Evolutionary conservation across 2,329 filamentous ascomycete species (phyloP), one percentile per base, ranked within the genome.

Genomic region (Curvularia lunata): DNA sequence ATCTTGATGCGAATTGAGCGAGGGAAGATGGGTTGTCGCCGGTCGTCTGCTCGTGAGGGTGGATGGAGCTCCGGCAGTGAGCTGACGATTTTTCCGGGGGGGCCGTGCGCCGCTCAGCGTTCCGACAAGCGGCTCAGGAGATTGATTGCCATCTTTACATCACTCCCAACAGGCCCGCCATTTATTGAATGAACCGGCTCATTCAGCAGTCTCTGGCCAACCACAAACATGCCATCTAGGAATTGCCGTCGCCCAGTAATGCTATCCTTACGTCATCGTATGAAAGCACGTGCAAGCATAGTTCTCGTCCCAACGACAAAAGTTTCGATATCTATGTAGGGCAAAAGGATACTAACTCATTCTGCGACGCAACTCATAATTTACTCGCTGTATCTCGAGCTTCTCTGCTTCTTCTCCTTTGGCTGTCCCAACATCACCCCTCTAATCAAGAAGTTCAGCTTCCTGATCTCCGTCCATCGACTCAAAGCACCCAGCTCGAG

Each of bases 401-500:
- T 30, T 21, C 45, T 30, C n/a, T 47, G 27, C 49, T 56, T 51
- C 52, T 59, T 58, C 37, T 59, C 62, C 52, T 65, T 62, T 16
- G 56, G 32, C 52, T 58, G 56, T 5, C 65, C 66, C 32, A 69
- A 32, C 19, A 63, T 54, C 9, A 53, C 58, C 10, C 63, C 69
- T 41, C 62, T 67, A 41, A 77, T 64, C 58, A 77, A 54, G 52
- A 78, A 75, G 64, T 83, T 83, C 70, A 83, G 65, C 71, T 77
- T 79, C 46, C 80, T 67, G 52, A 93, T 91, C 74, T 92, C 89
- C 23, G 85, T 89, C 87, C 88, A 93, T 40, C 90, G 80, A 49
- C 84, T 88, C 80, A 89, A 79, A 34, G 79, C 77, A 0, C 90
- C 90, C 57, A 91, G 77, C 73, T 93, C 90, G 16, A 93, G 78